A percentile compares a stretch with the other conserved stretches of the same genome.
Evolutionary conservation across 352 stramenopile genomes (phyloP).

Genomic region (Phytophthora rubi): DNA sequence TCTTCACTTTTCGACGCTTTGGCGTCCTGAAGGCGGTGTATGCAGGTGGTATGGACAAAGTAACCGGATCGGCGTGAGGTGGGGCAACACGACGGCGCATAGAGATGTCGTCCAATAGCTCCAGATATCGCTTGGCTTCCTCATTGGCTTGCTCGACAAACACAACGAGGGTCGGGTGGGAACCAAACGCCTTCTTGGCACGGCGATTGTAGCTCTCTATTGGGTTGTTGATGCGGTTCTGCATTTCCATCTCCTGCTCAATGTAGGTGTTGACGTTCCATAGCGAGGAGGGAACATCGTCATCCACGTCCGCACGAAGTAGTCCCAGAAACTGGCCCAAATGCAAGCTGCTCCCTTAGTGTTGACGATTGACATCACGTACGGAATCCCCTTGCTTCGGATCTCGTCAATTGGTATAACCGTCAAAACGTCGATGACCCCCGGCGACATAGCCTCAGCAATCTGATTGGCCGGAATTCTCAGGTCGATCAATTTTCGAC

Average conservation of each 20-base stretch:
- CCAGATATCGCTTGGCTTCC: not conserved
- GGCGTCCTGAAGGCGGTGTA: too few species aligned
- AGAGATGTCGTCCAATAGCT: conserved; percentile 4
- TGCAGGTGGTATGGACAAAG: too few species aligned
- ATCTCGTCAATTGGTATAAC: conserved; percentile 11
- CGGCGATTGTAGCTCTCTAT: conserved; percentile 11
- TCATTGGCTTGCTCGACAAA: conserved; percentile 8
- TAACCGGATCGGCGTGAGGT: not conserved
- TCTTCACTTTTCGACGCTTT: too few species aligned
- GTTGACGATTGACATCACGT: conserved; percentile 4
- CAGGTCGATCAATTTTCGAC: conserved; percentile 6
- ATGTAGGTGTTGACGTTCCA: conserved; percentile 9
- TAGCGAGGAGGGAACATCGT: not conserved
- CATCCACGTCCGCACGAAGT: not conserved
- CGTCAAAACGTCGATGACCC: conserved; percentile 14
- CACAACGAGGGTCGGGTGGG: not conserved
- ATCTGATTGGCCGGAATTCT: conserved; percentile 7
- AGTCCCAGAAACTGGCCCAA: conserved; percentile 1
- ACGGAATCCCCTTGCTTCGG: conserved; percentile 6
- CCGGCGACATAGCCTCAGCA: not conserved
- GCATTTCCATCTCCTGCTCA: not conserved
- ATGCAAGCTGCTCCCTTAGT: not conserved
- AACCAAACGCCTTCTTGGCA: conserved; percentile 1
- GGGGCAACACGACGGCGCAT: not conserved
- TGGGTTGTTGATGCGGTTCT: conserved; percentile 15